A percentile compares a stretch with the other conserved stretches of the same genome.
phyloP scores from a whole-genome alignment of 2,329 filamentous ascomycete species.

The Fusarium azukiicola region DNA sequence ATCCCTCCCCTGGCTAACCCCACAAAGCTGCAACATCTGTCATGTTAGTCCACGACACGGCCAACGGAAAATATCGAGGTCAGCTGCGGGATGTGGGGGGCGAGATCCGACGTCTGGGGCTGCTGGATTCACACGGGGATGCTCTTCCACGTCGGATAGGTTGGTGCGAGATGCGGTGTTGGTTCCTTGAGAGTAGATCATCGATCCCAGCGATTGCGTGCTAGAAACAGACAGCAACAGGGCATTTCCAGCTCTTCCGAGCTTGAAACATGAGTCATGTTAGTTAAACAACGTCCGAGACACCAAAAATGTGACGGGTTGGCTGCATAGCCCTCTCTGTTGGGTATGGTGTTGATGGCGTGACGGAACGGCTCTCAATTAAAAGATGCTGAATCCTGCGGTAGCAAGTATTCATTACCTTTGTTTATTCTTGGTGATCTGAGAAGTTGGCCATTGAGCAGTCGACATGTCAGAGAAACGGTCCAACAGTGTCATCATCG shows the following conservation, averaged over 20 bases:
- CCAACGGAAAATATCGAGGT: background rate
- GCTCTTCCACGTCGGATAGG: background rate
- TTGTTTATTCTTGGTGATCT: background rate
- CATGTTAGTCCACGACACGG: background rate
- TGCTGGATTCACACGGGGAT: background rate
- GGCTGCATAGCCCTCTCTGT: background rate
- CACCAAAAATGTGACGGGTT: background rate
- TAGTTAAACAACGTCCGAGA: background rate
- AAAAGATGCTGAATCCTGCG: background rate
- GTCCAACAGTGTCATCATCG: background rate
- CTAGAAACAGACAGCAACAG: background rate
- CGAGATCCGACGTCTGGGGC: background rate
- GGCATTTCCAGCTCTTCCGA: background rate
- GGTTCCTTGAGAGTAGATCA: background rate
- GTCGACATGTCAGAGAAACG: background rate
- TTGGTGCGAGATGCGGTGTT: background rate
- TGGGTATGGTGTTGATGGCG: background rate
- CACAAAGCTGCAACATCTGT: constrained; percentile 4
- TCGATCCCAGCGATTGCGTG: background rate
- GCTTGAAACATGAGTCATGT: background rate
- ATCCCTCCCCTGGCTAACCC: background rate
- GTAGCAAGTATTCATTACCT: background rate
- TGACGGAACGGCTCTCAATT: background rate
- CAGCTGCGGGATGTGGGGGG: background rate
- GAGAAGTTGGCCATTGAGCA: background rate